These are phyloP conservation scores for Nigrograna mackinnonii DNA, from an alignment of 2,329 filamentous ascomycete species.

Conservation along the genomic window DNA sequence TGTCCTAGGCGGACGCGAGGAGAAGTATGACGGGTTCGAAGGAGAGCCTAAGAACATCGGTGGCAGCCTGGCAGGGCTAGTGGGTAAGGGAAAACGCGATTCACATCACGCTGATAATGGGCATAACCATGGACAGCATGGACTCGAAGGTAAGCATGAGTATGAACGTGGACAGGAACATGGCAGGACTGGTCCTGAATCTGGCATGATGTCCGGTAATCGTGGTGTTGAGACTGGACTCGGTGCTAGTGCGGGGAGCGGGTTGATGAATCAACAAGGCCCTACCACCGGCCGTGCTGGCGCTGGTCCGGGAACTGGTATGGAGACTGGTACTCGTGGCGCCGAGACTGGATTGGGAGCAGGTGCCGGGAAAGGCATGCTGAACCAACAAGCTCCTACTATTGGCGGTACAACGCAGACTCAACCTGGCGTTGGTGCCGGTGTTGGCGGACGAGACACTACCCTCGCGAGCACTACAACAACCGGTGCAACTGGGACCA, in stretches of 20 bases:
- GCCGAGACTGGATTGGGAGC: too few species aligned
- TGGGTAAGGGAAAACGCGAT: background rate
- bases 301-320: background rate
- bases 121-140: background rate
- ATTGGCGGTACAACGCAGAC: constrained; percentile 8
- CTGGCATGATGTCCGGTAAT: too few species aligned
- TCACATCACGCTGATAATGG: constrained; percentile 1
- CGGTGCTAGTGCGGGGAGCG: background rate
- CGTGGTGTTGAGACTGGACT: too few species aligned
- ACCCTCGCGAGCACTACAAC: background rate
- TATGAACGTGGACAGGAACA: background rate
- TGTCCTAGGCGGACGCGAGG: constrained; percentile 56
- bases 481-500: constrained; percentile 27
- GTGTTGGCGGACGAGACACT: constrained; percentile 3
- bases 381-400: too few species aligned
- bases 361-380: too few species aligned
- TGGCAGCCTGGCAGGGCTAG: constrained; percentile 13
- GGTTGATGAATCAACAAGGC: background rate
- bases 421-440: constrained; percentile 4
- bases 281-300: too few species aligned
- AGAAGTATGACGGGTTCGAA: constrained; percentile 62
- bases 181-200: too few species aligned
- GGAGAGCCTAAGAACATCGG: constrained; percentile 62
- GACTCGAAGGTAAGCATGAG: too few species aligned
- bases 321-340: too few species aligned